A percentile compares a stretch with the other conserved stretches of the same genome.
Evolutionary conservation across 2,329 filamentous ascomycete genomes (phyloP).

Genomic region (Xylaria sp.): DNA sequence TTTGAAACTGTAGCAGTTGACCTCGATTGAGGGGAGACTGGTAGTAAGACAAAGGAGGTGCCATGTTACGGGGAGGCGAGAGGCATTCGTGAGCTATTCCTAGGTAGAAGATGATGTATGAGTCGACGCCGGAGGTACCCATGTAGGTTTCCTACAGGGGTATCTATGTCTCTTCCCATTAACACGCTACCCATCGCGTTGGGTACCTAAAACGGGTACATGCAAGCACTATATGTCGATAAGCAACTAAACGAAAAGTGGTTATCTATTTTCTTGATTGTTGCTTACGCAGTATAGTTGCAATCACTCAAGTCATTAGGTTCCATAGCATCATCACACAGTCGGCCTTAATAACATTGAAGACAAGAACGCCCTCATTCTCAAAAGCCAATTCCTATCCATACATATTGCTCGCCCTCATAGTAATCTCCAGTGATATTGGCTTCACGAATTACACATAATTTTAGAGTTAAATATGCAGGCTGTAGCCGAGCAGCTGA

Average conservation of each 20-base stretch:
- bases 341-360: background rate
- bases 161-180: background rate
- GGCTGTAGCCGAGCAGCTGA: constrained; percentile 32
- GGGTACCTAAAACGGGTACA: background rate
- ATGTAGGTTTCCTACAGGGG: too few relatives aligned
- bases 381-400: background rate
- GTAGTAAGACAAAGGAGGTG: background rate
- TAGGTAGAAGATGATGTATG: background rate
- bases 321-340: background rate
- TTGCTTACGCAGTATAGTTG: background rate
- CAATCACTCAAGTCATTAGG: background rate
- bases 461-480: constrained; percentile 32
- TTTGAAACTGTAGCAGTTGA: background rate
- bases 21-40: background rate
- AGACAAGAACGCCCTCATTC: background rate
- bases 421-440: background rate
- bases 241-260: too few relatives aligned
- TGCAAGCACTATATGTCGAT: background rate
- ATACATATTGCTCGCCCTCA: background rate
- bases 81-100: background rate
- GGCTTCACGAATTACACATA: background rate
- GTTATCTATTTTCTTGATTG: background rate
- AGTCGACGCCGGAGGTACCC: background rate
- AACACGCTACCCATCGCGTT: background rate
- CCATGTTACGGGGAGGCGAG: background rate